phyloP scores from a whole-genome alignment of 768 basidiomycete species.

The Hortiboletus campestris region DNA sequence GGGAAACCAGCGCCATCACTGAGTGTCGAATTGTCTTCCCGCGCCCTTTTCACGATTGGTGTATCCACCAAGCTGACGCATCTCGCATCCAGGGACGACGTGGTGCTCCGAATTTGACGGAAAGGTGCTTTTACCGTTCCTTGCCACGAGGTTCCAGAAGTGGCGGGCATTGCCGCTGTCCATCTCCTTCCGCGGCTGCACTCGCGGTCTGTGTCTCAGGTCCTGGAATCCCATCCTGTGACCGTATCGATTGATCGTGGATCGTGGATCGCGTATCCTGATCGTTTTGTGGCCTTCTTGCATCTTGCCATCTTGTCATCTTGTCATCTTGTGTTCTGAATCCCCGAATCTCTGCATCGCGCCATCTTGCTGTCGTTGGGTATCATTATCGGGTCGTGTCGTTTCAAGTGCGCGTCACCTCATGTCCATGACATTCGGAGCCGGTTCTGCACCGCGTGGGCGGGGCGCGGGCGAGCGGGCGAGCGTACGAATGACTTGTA shows the following conservation, averaged over 20 bases:
- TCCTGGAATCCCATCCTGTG: not conserved
- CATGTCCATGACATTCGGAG: not conserved
- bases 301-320: not conserved
- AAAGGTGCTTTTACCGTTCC: conserved; percentile 6
- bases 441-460: not conserved
- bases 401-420: not conserved
- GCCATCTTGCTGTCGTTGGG: not conserved
- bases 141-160: not conserved
- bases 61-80: not conserved
- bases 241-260: not conserved
- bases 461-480: not conserved
- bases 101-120: conserved; percentile 10
- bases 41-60: not conserved
- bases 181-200: not conserved
- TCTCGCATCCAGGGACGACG: not conserved
- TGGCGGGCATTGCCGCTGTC: not conserved
- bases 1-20: not conserved
- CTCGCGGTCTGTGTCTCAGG: conserved; percentile 3
- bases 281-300: not conserved
- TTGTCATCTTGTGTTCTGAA: not conserved
- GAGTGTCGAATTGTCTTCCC: not conserved
- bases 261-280: conserved; percentile 5
- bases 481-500: not conserved
- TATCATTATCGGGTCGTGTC: not conserved
- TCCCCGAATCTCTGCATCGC: not conserved